These are phyloP conservation scores for Trametes sanguinea DNA, from an alignment of 768 basidiomycete species.

Conservation along the genomic window DNA sequence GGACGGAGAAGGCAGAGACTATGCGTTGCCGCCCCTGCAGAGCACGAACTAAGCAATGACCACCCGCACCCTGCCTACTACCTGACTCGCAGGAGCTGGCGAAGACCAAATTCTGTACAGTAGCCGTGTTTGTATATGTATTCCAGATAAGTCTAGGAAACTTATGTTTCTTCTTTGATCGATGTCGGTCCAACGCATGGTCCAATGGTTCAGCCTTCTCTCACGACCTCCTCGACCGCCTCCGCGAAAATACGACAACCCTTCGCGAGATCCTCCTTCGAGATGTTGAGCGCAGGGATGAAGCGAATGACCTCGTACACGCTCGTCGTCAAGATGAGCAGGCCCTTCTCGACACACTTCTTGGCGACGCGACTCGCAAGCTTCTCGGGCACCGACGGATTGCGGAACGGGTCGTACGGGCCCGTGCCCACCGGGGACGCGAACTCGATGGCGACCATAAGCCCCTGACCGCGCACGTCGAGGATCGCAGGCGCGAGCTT, in stretches of 20 bases:
- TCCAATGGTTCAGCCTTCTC: slow-evolving; percentile 14
- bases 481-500: slow-evolving; percentile 60
- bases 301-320: slow-evolving; percentile 88
- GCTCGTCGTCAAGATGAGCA: slow-evolving; percentile 88
- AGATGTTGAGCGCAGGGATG: slow-evolving; percentile 89
- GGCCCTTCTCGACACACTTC: slow-evolving; percentile 82
- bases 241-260: slow-evolving; percentile 66
- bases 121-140: too few relatives aligned
- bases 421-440: slow-evolving; percentile 59
- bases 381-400: slow-evolving; percentile 44
- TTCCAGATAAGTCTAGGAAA: too few relatives aligned
- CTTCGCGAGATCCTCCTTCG: slow-evolving; percentile 69
- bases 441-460: slow-evolving; percentile 89
- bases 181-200: too few relatives aligned
- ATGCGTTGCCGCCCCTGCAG: too few relatives aligned
- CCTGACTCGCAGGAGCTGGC: too few relatives aligned
- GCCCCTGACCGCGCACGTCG: slow-evolving; percentile 85
- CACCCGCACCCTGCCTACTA: too few relatives aligned
- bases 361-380: slow-evolving; percentile 72
- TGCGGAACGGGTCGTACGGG: slow-evolving; percentile 46
- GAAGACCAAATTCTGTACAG: too few relatives aligned
- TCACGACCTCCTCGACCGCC: slow-evolving; percentile 68
- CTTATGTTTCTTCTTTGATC: too few relatives aligned
- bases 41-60: too few relatives aligned
- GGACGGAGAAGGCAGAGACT: not conserved